Evolutionary conservation across 2,329 filamentous ascomycete species (phyloP), one percentile per base, ranked within the genome.

Genomic region (Gyromitra esculenta): DNA sequence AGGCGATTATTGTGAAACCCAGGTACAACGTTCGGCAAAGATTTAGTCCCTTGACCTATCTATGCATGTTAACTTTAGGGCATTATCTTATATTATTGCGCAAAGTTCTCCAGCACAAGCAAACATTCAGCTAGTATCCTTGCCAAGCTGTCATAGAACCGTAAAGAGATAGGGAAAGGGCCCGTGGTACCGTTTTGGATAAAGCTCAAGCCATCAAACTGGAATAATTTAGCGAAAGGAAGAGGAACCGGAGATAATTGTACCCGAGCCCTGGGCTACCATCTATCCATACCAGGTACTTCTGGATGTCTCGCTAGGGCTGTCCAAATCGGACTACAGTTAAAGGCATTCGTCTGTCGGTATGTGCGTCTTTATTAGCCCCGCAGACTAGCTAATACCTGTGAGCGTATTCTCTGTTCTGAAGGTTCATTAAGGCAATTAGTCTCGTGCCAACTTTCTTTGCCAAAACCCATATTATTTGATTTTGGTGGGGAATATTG

Each of bases 211-310:
- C 63, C 31, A 54, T 56, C n/a, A 54, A 66, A 66, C 37, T 37
- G 63, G 63, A 54, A 66, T 54, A 35, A 25, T 56, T 66, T 66
- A 66, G 63, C 63, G 63, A 66, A 66, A 56, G 2, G 43, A 18
- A 56, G 48, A 9, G 48, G 4, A 66, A 6, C 48, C 31, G 60
- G 60, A 64, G 60, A 48, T 37, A 64, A 50, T n/a, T 64, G 43
- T 35, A n/a, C 13, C 60, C 60, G 60, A 21, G 15, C 8, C 21
- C 43, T 31, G 15, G 35, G n/a, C 5, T n/a, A 35, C 21, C 8
- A 31, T 41, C n/a, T 66, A 5, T 3, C n/a, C 35, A 18, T 66
- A 52, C 63, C 63, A 56, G 48, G 63, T 66, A 56, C 25, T 66
- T 48, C 45, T 45, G 0, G 5, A 37, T 18, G 5, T 15, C 41